Conservation (phyloP, 768 basidiomycete genomes). For the Rhodotorula babjevae region DNA sequence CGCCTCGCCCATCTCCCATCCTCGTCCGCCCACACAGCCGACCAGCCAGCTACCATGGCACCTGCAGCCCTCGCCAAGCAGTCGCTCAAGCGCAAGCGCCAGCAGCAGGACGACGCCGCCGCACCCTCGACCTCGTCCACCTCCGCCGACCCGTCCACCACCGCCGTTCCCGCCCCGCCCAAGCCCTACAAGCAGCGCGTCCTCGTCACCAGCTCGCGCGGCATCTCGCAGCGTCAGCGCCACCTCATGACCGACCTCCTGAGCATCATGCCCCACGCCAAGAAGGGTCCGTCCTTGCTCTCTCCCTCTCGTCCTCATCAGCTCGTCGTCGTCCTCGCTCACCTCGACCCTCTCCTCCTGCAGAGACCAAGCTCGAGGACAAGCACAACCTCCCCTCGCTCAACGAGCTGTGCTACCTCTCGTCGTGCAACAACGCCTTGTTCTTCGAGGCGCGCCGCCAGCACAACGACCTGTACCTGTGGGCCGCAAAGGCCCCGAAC, state of each 20-base stretch:
- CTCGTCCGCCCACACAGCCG: background rate
- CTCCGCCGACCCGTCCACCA: background rate
- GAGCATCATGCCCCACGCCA: constrained; percentile 81
- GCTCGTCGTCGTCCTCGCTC: background rate
- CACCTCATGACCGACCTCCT: constrained; percentile 95
- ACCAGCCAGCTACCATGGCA: background rate
- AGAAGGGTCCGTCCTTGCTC: constrained; percentile 78
- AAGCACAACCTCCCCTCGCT: constrained; percentile 88
- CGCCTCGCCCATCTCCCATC: background rate
- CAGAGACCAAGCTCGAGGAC: constrained; percentile 95
- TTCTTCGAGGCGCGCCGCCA: constrained; percentile 89
- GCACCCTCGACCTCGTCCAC: background rate
- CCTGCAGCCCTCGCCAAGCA: constrained; percentile 24
- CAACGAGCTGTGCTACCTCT: constrained; percentile 91
- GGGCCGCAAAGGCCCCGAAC: constrained; percentile 95
- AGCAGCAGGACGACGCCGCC: constrained; percentile 2
- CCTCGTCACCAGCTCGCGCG: constrained; percentile 82
- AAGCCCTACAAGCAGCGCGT: constrained; percentile 94
- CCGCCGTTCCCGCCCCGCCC: background rate
- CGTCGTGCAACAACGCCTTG: constrained; percentile 94
- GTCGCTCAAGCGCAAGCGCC: constrained; percentile 34
- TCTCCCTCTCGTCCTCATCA: background rate
- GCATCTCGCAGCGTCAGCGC: constrained; percentile 91
- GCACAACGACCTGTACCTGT: constrained; percentile 92
- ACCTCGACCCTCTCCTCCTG: background rate